Evolutionary conservation across 2,329 filamentous ascomycete species (phyloP).

Genomic region (Ceratocystis cubensis): DNA sequence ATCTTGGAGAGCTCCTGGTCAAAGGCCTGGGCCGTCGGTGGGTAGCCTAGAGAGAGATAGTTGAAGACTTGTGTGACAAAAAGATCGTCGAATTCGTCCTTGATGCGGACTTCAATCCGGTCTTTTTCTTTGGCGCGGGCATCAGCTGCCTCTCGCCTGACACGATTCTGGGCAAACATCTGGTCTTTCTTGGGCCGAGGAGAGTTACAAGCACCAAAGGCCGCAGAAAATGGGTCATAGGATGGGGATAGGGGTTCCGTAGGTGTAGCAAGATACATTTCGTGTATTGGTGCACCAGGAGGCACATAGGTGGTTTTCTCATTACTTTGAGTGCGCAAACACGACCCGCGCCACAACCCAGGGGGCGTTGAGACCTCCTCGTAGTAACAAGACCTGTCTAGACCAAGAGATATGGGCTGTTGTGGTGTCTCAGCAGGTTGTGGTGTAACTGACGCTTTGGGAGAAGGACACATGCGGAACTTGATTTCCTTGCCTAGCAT

Average conservation of each 20-base stretch:
- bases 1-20: conserved; percentile 80
- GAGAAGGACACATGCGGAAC: conserved; percentile 72
- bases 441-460: conserved; percentile 49
- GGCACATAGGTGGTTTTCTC: conserved; percentile 18
- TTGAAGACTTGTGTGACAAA: conserved; percentile 97
- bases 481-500: conserved; percentile 75
- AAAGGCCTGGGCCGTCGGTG: conserved; percentile 67
- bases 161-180: conserved; percentile 8
- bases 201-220: conserved; percentile 25
- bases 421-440: neutral
- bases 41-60: conserved; percentile 86
- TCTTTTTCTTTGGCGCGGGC: conserved; percentile 32
- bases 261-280: conserved; percentile 18
- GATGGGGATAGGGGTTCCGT: conserved; percentile 15
- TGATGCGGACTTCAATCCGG: conserved; percentile 39
- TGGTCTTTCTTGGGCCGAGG: conserved; percentile 8
- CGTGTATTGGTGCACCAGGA: conserved; percentile 9
- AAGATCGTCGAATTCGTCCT: conserved; percentile 60
- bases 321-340: conserved; percentile 29
- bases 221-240: conserved; percentile 33
- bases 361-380: conserved; percentile 9
- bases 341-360: conserved; percentile 70
- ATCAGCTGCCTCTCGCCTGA: conserved; percentile 8
- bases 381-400: neutral
- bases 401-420: neutral